These are phyloP conservation scores for Penicillium vulpinum DNA, from an alignment of 2,329 filamentous ascomycete species.

Conservation along the genomic window DNA sequence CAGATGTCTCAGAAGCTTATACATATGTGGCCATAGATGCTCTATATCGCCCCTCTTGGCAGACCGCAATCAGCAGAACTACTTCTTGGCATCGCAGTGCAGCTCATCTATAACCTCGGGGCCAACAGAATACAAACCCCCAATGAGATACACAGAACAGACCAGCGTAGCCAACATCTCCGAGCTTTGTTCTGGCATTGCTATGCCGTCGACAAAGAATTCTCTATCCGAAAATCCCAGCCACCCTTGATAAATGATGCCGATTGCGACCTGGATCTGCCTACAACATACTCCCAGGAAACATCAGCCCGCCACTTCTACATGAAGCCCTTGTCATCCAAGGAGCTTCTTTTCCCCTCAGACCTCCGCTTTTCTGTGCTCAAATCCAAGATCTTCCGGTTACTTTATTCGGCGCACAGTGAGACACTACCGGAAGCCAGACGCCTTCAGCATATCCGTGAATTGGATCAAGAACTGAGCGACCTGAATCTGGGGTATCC, in stretches of 20 bases:
- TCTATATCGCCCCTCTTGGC: constrained; percentile 23
- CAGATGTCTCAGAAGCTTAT: neutral
- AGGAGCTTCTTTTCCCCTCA: constrained; percentile 27
- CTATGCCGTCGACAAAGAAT: constrained; percentile 26
- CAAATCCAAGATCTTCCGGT: constrained; percentile 24
- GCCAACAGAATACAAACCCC: constrained; percentile 12
- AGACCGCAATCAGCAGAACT: constrained; percentile 23
- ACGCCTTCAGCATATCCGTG: constrained; percentile 25
- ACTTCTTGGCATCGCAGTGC: constrained; percentile 23
- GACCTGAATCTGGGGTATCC: constrained; percentile 22
- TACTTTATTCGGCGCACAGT: constrained; percentile 21
- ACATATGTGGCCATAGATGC: constrained; percentile 10
- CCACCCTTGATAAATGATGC: constrained; percentile 24
- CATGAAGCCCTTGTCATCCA: constrained; percentile 18
- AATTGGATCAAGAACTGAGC: constrained; percentile 25
- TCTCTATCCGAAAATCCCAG: constrained; percentile 22
- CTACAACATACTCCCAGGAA: constrained; percentile 18
- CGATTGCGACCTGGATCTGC: constrained; percentile 27
- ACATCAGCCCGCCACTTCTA: constrained; percentile 25
- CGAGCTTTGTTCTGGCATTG: constrained; percentile 28
- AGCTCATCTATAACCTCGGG: constrained; percentile 23
- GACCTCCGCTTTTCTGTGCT: constrained; percentile 26
- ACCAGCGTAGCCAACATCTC: constrained; percentile 17
- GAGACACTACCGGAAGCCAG: constrained; percentile 17
- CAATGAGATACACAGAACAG: neutral